Evolutionary conservation across 768 basidiomycete species (phyloP), one percentile per base, ranked within the genome.

Genomic region (Suillus hirtellus): DNA sequence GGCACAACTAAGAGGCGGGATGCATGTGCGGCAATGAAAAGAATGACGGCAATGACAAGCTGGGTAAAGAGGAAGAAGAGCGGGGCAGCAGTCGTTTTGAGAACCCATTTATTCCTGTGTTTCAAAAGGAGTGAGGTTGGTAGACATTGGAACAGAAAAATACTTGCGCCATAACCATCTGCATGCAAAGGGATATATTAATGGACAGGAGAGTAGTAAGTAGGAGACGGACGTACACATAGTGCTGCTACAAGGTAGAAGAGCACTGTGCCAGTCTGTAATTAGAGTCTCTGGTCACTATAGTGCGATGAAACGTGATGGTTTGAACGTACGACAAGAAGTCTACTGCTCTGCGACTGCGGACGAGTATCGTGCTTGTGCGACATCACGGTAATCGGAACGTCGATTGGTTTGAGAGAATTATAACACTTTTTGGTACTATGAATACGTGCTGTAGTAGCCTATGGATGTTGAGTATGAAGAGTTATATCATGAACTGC

Each of bases 241-340:
- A 95, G 77, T 27, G 93, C 93, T 61, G 93, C 93, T n/a, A 94
- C 84, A 62, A 96, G 85, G 73, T 96, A 96, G 77, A 96, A 96
- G 14, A 82, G 72, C 9, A 95, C 91, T 9, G 92, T 92, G 52
- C 84, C 89, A 43, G 77, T 83, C 92, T 93, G 69, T 60, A 46
- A 31, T 27, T 42, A 58, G 21, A 40, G 40, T 19, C 27, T 17
- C 17, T 42, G 31, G 10, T 35, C 31, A 56, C 63, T 69, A 21
- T 67, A 65, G 37, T 5, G 42, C 35, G n/a, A 65, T 38, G 19
- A 35, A 27, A 19, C 7, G 59, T 43, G 14, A 50, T 38, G 6
- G 53, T 47, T 40, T 63, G 40, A 52, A 69, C 76, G 63, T 69
- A 76, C 75, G 46, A 77, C 75, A 11, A 73, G 72, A 56, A 77